These are phyloP conservation scores for Arabidopsis arenosa DNA, from an alignment of 345 rosid genomes.

Conservation along the genomic window DNA sequence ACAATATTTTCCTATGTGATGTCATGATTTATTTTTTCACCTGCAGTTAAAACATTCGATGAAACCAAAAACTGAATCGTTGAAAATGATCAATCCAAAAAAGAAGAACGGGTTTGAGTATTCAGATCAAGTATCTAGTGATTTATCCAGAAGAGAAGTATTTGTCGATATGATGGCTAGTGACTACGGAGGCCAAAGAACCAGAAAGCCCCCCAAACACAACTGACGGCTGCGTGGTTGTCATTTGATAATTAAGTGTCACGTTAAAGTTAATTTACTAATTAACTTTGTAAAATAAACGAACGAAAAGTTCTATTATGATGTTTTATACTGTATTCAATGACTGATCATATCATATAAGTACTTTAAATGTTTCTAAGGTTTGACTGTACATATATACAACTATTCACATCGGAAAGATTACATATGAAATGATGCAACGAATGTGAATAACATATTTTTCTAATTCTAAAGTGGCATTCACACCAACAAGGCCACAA, in stretches of 20 bases:
- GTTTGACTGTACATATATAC: background rate
- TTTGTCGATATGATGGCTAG: constrained; percentile 2
- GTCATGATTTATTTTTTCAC: background rate
- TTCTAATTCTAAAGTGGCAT: constrained; percentile 27
- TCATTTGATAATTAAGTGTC: background rate
- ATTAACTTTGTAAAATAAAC: background rate
- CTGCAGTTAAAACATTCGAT: constrained; percentile 16
- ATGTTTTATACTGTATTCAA: background rate
- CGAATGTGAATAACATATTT: constrained; percentile 1
- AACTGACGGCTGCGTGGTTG: background rate
- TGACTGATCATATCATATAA: background rate
- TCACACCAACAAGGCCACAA: constrained; percentile 30
- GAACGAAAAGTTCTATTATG: background rate
- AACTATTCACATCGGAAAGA: background rate
- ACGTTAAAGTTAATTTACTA: background rate
- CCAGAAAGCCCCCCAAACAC: background rate
- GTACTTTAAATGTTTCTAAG: background rate
- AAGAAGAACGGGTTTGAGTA: constrained; percentile 1
- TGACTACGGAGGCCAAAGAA: background rate
- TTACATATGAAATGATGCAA: constrained; percentile 14
- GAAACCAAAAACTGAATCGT: background rate
- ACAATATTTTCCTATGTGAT: background rate
- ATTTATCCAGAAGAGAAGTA: background rate
- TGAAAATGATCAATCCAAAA: background rate
- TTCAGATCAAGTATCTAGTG: background rate